Percentiles rank a stretch among this genome's conserved stretches.
These are phyloP conservation scores for Solanum lignicaule DNA, from an alignment of 257 asterid species.

Conservation along the genomic window DNA sequence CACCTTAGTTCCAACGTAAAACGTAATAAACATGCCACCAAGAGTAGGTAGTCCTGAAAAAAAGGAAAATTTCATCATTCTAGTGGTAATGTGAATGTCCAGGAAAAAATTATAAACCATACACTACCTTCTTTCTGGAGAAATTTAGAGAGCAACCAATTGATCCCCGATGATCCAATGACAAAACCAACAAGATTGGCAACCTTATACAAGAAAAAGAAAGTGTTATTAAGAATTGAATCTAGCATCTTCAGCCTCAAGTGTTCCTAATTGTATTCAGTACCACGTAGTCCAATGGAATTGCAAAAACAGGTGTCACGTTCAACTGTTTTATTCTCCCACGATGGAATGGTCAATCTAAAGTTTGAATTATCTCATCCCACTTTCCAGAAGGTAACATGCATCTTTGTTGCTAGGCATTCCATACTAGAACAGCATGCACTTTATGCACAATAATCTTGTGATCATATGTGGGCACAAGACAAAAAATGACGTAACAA, in stretches of 20 bases:
- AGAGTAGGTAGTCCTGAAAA: constrained; percentile 64
- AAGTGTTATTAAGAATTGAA: background rate
- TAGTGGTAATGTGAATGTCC: background rate
- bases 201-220: constrained; percentile 40
- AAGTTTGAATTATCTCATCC: background rate
- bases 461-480: background rate
- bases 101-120: background rate
- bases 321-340: background rate
- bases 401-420: background rate
- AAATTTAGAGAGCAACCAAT: constrained; percentile 74
- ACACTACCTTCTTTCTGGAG: constrained; percentile 52
- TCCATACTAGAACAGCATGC: background rate
- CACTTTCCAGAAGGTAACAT: background rate
- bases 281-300: background rate
- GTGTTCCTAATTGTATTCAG: background rate
- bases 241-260: background rate
- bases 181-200: constrained; percentile 97
- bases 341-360: background rate
- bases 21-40: constrained; percentile 59
- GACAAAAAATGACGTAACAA: background rate
- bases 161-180: constrained; percentile 89
- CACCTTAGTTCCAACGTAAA: constrained; percentile 94
- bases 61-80: constrained; percentile 4
- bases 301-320: background rate
- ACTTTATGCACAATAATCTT: background rate